phyloP scores from a whole-genome alignment of 257 asterid species.

The Primulina huaijiensis region DNA sequence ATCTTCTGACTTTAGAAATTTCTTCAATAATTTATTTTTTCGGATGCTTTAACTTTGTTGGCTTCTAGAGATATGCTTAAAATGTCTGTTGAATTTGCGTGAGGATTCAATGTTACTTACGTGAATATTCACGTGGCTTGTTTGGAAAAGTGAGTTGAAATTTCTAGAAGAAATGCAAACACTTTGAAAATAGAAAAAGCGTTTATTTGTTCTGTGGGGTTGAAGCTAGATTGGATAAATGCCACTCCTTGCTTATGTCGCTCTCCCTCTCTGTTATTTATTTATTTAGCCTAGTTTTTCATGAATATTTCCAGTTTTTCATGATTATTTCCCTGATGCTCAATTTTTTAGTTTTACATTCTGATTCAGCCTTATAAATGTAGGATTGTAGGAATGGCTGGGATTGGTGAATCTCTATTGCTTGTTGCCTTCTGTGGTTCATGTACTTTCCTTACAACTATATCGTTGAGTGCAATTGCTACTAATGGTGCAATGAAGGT shows the following conservation, averaged over 20 bases:
- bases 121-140: not conserved
- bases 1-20: no score
- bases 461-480: constrained; percentile 96
- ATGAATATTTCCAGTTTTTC: no score
- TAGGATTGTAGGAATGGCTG: constrained; percentile 99
- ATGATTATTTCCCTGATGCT: no score
- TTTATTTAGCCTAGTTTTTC: no score
- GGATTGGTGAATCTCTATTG: constrained; percentile 85
- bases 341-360: constrained; percentile 16
- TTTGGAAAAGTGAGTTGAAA: constrained; percentile 4
- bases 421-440: constrained; percentile 91
- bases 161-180: constrained; percentile 4
- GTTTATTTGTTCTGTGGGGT: constrained; percentile 11
- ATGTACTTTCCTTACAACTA: constrained; percentile 91
- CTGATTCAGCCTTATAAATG: constrained; percentile 34
- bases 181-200: constrained; percentile 3
- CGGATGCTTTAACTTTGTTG: no score
- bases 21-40: no score
- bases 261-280: not conserved
- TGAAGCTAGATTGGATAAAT: constrained; percentile 17
- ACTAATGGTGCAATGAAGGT: constrained; percentile 99
- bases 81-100: constrained; percentile 9
- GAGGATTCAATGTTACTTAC: not conserved
- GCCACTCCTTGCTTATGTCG: constrained; percentile 9
- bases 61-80: no score